Evolutionary conservation across 1,139 yeast genomes (phyloP).

Genomic region (Hansenula sp.): DNA sequence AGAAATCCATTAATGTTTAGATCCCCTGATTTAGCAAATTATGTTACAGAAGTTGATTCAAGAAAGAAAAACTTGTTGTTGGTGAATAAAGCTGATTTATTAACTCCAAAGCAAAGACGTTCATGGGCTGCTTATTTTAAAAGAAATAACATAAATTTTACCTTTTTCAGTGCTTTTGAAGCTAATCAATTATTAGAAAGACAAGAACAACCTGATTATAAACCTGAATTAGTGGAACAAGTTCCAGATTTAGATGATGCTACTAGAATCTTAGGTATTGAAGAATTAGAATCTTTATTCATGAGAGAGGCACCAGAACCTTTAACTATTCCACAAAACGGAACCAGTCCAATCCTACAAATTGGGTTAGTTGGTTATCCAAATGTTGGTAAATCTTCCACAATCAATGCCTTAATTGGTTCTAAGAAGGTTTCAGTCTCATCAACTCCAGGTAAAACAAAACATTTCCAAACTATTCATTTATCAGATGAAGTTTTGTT

Average conservation of each 20-base stretch:
- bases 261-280: conserved; percentile 72
- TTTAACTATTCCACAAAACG: conserved; percentile 51
- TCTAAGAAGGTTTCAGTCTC: conserved; percentile 97
- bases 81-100: conserved; percentile 91
- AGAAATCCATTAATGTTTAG: conserved; percentile 90
- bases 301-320: conserved; percentile 77
- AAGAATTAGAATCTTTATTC: conserved; percentile 80
- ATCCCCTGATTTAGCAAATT: conserved; percentile 82
- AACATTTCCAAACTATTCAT: conserved; percentile 95
- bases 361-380: conserved; percentile 97
- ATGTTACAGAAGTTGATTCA: conserved; percentile 71
- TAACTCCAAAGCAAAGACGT: conserved; percentile 71
- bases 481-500: conserved; percentile 78
- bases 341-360: conserved; percentile 59
- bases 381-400: conserved; percentile 92
- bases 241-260: conserved; percentile 38
- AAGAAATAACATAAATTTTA: conserved; percentile 66
- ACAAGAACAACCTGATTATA: conserved; percentile 27
- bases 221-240: conserved; percentile 21
- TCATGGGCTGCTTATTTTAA: conserved; percentile 86
- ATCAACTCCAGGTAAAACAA: conserved; percentile 97
- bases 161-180: conserved; percentile 87
- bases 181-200: conserved; percentile 71
- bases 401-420: conserved; percentile 93
- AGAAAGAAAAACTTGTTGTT: conserved; percentile 73